These are phyloP conservation scores for Phytophthora ramorum DNA, from an alignment of 352 stramenopile genomes.

Conservation along the genomic window DNA sequence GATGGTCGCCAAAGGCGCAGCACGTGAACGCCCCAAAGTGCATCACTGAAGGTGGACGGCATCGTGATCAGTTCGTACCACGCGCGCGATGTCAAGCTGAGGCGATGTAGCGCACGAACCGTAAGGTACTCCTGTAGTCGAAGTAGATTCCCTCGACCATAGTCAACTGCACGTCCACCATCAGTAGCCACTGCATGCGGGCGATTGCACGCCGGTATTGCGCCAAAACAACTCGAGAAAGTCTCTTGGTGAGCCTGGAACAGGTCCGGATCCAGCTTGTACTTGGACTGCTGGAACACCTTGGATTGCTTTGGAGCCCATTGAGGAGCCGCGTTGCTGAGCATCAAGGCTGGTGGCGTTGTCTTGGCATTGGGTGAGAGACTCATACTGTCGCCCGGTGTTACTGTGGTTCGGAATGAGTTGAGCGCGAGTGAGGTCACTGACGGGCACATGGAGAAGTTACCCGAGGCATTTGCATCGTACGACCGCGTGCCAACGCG, in stretches of 20 bases:
- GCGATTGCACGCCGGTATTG: conserved; percentile 24
- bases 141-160: conserved; percentile 48
- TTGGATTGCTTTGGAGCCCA: conserved; percentile 26
- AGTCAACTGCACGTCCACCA: conserved; percentile 10
- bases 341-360: conserved; percentile 11
- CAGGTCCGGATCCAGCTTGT: conserved; percentile 52
- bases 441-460: conserved; percentile 22
- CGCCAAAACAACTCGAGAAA: conserved; percentile 43
- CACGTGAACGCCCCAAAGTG: conserved; percentile 57
- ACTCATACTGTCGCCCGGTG: neutral
- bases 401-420: conserved; percentile 1
- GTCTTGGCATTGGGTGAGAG: conserved; percentile 7
- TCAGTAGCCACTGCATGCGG: neutral
- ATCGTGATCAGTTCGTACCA: conserved; percentile 62
- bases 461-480: neutral
- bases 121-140: conserved; percentile 55
- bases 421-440: conserved; percentile 21
- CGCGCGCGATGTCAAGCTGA: conserved; percentile 53
- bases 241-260: conserved; percentile 43
- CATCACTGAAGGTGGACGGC: conserved; percentile 42
- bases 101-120: conserved; percentile 43
- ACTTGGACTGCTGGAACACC: conserved; percentile 51
- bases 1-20: conserved; percentile 48
- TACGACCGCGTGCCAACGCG: neutral
- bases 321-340: conserved; percentile 22